Evolutionary conservation across 73 alveolate species (phyloP), one percentile per base, ranked within the genome.

Genomic region (Tetrahymena thermophila): DNA sequence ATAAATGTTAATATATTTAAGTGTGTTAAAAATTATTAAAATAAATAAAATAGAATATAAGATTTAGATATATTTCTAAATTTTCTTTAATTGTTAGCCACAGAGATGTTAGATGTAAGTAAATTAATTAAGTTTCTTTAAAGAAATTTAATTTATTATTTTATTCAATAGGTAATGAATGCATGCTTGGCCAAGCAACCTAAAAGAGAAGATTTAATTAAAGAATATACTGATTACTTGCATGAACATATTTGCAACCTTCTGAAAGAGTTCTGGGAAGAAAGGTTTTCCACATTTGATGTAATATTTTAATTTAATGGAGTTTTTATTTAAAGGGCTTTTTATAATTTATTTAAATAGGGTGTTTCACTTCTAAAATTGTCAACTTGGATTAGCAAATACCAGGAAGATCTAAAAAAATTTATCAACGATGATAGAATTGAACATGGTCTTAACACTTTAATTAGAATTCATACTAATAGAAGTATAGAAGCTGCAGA

Each of bases 341-440:
- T 38, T 84, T n/a, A 56, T 56, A 71, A 35, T 42, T 19, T 34
- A 31, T 1, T 17, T 16, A 83, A 35, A 84, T 83, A 94, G 94
- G 93, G 95, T 31, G 94, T 85, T 25, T 37, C 38, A 35, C 43
- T 94, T 28, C 38, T 94, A 28, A 56, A 83, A 11, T 13, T 94
- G 43, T 85, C 95, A 21, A 43, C 93, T 37, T 94, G 96, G 96
- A 38, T 94, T 34, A 35, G 85, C 34, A 94, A 94, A 43, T 94
- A 94, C 43, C 40, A 83, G 19, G 43, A 85, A 31, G 35, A 94
- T 35, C 44, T 94, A 55, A 94, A 94, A 34, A 94, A 94, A 85
- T 94, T 84, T 85, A 85, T 94, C 43, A 94, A 84, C 85, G 96
- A 94, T 85, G 96, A 94, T 38, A 85, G 96, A 31, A 94, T 94